phyloP scores from a whole-genome alignment of 257 asterid genomes.

The Knoxia roxburghii region DNA sequence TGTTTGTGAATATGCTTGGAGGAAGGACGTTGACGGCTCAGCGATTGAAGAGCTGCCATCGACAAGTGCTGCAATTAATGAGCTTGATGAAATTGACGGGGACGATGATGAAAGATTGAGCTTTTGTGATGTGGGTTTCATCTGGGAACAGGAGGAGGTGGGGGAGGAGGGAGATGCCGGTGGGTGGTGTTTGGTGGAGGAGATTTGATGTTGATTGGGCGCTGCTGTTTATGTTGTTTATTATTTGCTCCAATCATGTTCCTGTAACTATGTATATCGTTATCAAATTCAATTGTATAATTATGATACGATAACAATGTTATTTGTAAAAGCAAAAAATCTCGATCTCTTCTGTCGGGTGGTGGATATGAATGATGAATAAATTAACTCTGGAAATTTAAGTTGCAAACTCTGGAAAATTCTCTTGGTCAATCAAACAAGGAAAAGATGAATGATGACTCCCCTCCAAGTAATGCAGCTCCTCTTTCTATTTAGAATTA shows the following conservation, averaged over 20 bases:
- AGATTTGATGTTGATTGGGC: slow-evolving; percentile 27
- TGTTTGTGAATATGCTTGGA: neutral
- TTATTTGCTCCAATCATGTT: neutral
- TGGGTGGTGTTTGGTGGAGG: slow-evolving; percentile 71
- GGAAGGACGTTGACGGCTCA: no score
- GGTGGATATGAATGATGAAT: neutral
- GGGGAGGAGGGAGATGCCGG: slow-evolving; percentile 46
- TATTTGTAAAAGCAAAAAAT: neutral
- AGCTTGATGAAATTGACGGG: neutral
- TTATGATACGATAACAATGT: neutral
- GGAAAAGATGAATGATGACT: no score
- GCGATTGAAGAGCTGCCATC: no score
- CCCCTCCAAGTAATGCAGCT: no score
- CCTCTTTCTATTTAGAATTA: no score
- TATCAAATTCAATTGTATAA: neutral
- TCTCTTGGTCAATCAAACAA: no score
- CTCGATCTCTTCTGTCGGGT: neutral
- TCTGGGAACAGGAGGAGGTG: slow-evolving; percentile 24
- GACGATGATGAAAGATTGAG: slow-evolving; percentile 29
- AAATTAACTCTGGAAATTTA: neutral
- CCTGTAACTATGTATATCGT: neutral
- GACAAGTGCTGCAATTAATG: slow-evolving; percentile 12
- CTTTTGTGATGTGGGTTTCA: slow-evolving; percentile 36
- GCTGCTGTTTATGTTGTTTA: neutral
- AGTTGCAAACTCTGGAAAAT: no score